Evolutionary conservation across 176 grass and related monocot genomes (phyloP).

Genomic region (Oryza nivara): DNA sequence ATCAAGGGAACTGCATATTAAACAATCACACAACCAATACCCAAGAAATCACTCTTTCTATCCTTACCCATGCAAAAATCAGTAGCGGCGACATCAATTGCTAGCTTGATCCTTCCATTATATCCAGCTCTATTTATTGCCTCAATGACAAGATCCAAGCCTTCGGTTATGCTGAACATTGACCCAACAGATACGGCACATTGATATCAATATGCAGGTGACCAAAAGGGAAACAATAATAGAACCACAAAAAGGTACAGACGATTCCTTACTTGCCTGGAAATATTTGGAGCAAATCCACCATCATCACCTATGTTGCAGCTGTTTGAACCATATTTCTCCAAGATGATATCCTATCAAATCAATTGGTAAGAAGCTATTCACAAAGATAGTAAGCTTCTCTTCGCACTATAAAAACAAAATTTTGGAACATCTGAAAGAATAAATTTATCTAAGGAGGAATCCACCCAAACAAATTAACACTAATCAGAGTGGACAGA

Average conservation of each 20-base stretch:
- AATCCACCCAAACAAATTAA: conserved; percentile 24
- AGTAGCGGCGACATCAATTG: conserved; percentile 83
- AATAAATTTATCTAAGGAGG: not conserved
- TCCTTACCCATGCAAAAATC: conserved; percentile 89
- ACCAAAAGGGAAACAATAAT: not conserved
- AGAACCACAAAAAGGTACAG: conserved; percentile 21
- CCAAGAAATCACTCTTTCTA: not conserved
- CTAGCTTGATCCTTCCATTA: conserved; percentile 94
- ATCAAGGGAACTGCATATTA: not conserved
- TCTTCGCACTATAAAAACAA: not conserved
- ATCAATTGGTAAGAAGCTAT: conserved; percentile 23
- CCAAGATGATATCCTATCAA: conserved; percentile 72
- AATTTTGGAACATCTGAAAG: not conserved
- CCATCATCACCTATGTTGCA: conserved; percentile 92
- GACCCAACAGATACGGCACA: conserved; percentile 35
- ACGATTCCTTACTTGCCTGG: conserved; percentile 65
- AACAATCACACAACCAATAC: conserved; percentile 13
- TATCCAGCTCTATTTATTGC: conserved; percentile 95
- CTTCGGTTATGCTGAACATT: conserved; percentile 72
- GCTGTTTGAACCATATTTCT: conserved; percentile 66
- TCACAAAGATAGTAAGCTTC: conserved; percentile 13
- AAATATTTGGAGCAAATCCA: conserved; percentile 96
- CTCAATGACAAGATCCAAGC: conserved; percentile 89
- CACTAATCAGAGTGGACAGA: not conserved
- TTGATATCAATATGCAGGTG: conserved; percentile 35